These are phyloP conservation scores for Hygrophila difformis DNA, from an alignment of 257 asterid species.

Conservation along the genomic window DNA sequence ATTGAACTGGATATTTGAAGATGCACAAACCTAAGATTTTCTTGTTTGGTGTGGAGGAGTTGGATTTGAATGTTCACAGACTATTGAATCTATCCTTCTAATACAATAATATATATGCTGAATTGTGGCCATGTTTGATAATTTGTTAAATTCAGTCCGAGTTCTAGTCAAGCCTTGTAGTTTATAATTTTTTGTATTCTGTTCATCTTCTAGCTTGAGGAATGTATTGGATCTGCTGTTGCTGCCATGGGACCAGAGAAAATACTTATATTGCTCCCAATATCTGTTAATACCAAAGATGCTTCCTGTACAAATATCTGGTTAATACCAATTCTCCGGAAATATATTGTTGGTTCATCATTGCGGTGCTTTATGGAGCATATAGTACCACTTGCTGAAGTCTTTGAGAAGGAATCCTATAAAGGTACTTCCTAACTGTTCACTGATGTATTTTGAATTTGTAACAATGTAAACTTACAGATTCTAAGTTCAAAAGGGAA, in stretches of 20 bases:
- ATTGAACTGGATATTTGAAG: background rate
- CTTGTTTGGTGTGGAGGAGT: background rate
- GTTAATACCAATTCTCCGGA: conserved; percentile 64
- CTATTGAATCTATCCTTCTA: no score
- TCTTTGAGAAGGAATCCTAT: conserved; percentile 40
- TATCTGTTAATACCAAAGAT: conserved; percentile 38
- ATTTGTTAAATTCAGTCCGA: conserved; percentile 1
- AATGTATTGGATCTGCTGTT: conserved; percentile 77
- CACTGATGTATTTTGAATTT: conserved; percentile 12
- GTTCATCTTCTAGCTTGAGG: conserved; percentile 51
- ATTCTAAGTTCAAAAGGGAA: background rate
- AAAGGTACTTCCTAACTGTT: conserved; percentile 47
- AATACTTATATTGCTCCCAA: conserved; percentile 56
- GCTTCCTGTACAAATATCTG: conserved; percentile 57
- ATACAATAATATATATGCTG: background rate
- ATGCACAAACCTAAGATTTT: background rate
- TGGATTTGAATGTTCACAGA: no score
- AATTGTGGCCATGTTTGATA: background rate
- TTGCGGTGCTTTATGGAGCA: conserved; percentile 68
- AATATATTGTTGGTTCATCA: conserved; percentile 66
- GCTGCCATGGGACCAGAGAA: conserved; percentile 84
- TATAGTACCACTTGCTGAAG: conserved; percentile 70
- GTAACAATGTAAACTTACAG: conserved; percentile 3
- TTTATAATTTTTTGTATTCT: conserved; percentile 15
- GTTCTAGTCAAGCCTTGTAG: no score